Conservation (phyloP, 805 yeast species). For the Suhomyces tanzawaensis region DNA sequence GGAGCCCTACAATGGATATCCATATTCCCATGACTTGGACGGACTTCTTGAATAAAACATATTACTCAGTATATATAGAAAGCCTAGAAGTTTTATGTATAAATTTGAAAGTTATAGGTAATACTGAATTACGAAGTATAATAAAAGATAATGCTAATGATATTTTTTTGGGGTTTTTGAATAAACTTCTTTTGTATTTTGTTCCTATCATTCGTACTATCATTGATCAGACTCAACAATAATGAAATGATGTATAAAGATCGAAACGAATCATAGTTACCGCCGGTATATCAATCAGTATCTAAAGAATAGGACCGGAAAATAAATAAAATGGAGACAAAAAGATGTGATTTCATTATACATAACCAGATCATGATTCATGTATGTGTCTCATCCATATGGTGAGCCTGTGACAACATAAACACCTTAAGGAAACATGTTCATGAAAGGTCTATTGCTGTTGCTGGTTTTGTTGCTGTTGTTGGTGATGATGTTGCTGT, state of each 20-base stretch:
- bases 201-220: too few relatives aligned
- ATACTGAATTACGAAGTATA: constrained; percentile 7
- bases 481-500: constrained; percentile 3
- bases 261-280: background rate
- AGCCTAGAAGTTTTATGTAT: too few relatives aligned
- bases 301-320: constrained; percentile 1
- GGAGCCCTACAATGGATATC: too few relatives aligned
- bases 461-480: constrained; percentile 4
- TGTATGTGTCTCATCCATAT: background rate
- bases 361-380: constrained; percentile 1
- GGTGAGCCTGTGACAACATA: background rate
- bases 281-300: constrained; percentile 1
- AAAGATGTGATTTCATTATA: constrained; percentile 1
- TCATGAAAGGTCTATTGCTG: constrained; percentile 1
- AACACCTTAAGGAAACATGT: background rate
- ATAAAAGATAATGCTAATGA: constrained; percentile 5
- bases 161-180: constrained; percentile 1
- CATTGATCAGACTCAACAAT: too few relatives aligned
- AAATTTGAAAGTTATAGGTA: constrained; percentile 6
- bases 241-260: too few relatives aligned
- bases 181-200: too few relatives aligned
- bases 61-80: too few relatives aligned
- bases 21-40: too few relatives aligned
- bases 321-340: constrained; percentile 3
- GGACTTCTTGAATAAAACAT: too few relatives aligned